Evolutionary conservation across 768 basidiomycete species (phyloP), one percentile per base, ranked within the genome.

Genomic region (Serendipita sp.): DNA sequence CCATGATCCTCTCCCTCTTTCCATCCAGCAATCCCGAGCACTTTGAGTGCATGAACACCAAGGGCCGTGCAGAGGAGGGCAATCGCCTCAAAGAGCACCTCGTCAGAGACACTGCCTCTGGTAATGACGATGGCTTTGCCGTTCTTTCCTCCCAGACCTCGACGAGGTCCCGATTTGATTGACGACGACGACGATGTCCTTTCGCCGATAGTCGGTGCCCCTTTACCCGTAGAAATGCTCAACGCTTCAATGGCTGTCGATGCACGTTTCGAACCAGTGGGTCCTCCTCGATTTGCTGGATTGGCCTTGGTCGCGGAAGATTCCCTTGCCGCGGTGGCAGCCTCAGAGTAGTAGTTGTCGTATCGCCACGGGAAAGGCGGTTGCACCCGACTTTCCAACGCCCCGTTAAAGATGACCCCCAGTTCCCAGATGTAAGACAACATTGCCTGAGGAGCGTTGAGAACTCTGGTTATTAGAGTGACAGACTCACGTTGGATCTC

Each of bases 71-170:
- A n/a, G 32, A 60, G 24, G 5, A 60, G 28, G 1, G 56, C 56
- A 10, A 60, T 60, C 16, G 56, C 56, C 56, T 60, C 56, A 60
- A 60, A 60, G 28, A 60, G 56, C 11, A 60, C 56, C 32, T 60
- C 56, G 32, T 60, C 56, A 10, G 24, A 28, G 4, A 60, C 35
- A 32, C 56, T 28, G 13, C 56, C 56, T 37, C 35, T 60, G 10
- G 56, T 24, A 4, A 60, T 60, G 10, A 30, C 56, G n/a, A 60
- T 24, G 1, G 24, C 56, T 2, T 32, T 60, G 4, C 56, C 34
- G 1, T 60, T n/a, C 35, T 60, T 60, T 24, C 56, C 34, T 60
- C 24, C 56, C 13, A 41, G 1, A 41, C 41, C 41, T 7, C 41
- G 41, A 41, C 41, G 41, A 41, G 41, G 5, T 5, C 41, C 13